phyloP scores from a whole-genome alignment of 2,329 filamentous ascomycete genomes.

The Ramichloridium luteum region DNA sequence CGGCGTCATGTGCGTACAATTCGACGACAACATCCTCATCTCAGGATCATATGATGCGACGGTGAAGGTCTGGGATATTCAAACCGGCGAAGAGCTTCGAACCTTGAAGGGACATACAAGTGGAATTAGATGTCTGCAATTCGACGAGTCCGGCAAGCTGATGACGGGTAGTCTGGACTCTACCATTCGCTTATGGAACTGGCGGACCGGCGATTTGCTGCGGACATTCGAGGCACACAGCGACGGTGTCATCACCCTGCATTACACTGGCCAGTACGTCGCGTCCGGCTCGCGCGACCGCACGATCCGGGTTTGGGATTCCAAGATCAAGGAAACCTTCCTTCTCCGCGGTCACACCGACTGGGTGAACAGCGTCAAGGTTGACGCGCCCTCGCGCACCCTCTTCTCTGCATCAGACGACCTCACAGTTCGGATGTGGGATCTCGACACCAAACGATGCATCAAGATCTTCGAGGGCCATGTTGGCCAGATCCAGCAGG shows the following conservation, averaged over 20 bases:
- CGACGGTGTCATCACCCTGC: constrained; percentile 72
- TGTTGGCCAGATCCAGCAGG: constrained; percentile 89
- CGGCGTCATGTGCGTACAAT: constrained; percentile 66
- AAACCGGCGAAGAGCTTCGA: constrained; percentile 74
- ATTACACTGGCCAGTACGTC: constrained; percentile 74
- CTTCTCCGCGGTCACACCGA: constrained; percentile 73
- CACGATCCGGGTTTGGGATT: constrained; percentile 87
- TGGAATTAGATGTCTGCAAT: constrained; percentile 80
- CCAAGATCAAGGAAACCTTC: constrained; percentile 69
- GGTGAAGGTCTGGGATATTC: constrained; percentile 91
- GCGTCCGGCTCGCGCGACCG: constrained; percentile 83
- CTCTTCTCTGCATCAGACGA: constrained; percentile 91
- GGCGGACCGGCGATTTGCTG: constrained; percentile 78
- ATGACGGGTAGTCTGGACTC: constrained; percentile 82
- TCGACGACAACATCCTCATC: constrained; percentile 82
- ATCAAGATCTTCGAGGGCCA: constrained; percentile 74
- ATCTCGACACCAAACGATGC: constrained; percentile 70
- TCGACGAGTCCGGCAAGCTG: constrained; percentile 70
- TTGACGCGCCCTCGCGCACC: constrained; percentile 61
- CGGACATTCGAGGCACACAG: constrained; percentile 69
- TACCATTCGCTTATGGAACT: constrained; percentile 91
- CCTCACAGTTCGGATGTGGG: constrained; percentile 82
- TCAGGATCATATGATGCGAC: constrained; percentile 93
- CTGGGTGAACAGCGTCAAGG: constrained; percentile 92
- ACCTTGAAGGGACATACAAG: constrained; percentile 71